Evolutionary conservation across 208 protist species (phyloP).

Genomic region (Trypanosoma melophagium): DNA sequence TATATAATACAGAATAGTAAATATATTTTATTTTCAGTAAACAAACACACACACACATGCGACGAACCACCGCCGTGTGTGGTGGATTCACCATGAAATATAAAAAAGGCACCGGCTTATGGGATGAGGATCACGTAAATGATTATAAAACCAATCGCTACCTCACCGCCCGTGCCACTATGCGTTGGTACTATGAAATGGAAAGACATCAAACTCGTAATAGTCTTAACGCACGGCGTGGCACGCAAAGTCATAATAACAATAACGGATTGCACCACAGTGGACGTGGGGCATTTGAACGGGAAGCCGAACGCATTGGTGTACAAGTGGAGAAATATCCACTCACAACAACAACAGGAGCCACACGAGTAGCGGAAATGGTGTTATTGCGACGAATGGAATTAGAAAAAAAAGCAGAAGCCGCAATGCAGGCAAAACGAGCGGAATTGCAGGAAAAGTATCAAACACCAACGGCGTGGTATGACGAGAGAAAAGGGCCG

Average conservation of each 20-base stretch:
- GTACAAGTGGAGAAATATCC: conserved; percentile 82
- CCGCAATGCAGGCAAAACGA: conserved; percentile 45
- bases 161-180: conserved; percentile 68
- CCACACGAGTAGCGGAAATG: conserved; percentile 79
- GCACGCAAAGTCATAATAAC: conserved; percentile 84
- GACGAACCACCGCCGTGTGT: conserved; percentile 28
- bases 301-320: conserved; percentile 78
- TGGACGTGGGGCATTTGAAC: conserved; percentile 83
- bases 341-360: conserved; percentile 82
- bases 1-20: background rate
- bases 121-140: conserved; percentile 91
- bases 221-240: conserved; percentile 56
- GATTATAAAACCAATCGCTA: conserved; percentile 82
- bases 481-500: conserved; percentile 75
- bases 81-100: conserved; percentile 90
- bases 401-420: conserved; percentile 65
- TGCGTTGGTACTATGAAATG: conserved; percentile 88
- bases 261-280: conserved; percentile 86
- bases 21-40: background rate
- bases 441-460: conserved; percentile 25
- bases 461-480: conserved; percentile 71
- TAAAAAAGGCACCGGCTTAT: conserved; percentile 79
- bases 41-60: conserved; percentile 35
- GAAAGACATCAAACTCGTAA: conserved; percentile 73
- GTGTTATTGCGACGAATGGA: conserved; percentile 74